phyloP scores from a whole-genome alignment of 2,329 filamentous ascomycete genomes.

The Scortechinia acanthostroma region DNA sequence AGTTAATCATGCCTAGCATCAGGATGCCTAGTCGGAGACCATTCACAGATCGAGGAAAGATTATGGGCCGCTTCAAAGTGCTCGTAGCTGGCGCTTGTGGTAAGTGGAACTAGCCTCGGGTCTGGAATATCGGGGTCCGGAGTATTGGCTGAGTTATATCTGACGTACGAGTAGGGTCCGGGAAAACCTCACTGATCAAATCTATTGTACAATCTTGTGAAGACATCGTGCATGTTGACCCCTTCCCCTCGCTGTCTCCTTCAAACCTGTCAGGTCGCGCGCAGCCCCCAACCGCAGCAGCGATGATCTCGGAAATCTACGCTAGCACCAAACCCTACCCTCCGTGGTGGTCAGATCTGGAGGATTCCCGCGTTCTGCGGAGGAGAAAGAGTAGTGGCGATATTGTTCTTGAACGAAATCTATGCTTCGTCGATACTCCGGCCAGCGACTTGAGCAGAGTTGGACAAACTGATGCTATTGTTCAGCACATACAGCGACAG shows the following conservation, averaged over 20 bases:
- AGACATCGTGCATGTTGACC: conserved; percentile 89
- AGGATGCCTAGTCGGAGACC: conserved; percentile 81
- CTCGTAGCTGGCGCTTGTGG: conserved; percentile 75
- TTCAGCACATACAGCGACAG: conserved; percentile 68
- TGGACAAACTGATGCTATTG: conserved; percentile 52
- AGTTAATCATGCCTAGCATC: conserved; percentile 97
- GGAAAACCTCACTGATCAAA: conserved; percentile 84
- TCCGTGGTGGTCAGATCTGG: conserved; percentile 78
- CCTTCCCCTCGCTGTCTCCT: conserved; percentile 31
- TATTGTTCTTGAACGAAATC: conserved; percentile 76
- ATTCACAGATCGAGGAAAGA: conserved; percentile 81
- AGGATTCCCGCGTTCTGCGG: conserved; percentile 51
- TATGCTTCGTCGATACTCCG: conserved; percentile 87
- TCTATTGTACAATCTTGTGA: conserved; percentile 80
- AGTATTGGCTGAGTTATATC: too few species aligned
- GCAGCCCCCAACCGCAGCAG: conserved; percentile 14
- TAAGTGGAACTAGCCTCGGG: conserved; percentile 22
- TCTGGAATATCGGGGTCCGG: too few species aligned
- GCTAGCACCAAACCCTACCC: conserved; percentile 81
- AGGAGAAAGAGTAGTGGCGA: conserved; percentile 69
- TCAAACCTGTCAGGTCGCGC: conserved; percentile 11
- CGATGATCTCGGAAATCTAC: conserved; percentile 58
- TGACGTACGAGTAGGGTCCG: conserved; percentile 47
- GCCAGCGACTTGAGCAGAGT: conserved; percentile 28
- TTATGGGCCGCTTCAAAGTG: conserved; percentile 81